Conservation (phyloP, 805 yeast genomes). For the Candida odintsovae region DNA sequence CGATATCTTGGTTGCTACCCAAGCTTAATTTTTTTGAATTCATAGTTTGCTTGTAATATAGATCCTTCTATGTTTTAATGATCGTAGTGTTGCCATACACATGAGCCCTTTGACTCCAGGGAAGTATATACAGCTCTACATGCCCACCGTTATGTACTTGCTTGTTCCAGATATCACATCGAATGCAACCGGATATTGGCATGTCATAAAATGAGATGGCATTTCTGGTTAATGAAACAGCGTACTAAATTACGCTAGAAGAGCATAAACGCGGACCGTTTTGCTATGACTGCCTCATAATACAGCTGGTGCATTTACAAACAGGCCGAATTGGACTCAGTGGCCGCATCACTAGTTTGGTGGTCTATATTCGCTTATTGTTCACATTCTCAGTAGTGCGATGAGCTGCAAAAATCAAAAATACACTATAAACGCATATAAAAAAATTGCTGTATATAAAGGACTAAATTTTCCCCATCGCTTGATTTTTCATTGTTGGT, state of each 20-base stretch:
- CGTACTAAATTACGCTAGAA: no score
- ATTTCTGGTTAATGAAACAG: no score
- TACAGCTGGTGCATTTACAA: no score
- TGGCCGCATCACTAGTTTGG: neutral
- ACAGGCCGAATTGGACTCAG: neutral
- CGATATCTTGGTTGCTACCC: slow-evolving; percentile 75
- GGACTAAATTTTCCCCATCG: neutral
- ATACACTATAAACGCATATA: neutral
- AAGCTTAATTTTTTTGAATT: slow-evolving; percentile 12
- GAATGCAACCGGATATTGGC: no score
- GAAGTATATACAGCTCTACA: no score
- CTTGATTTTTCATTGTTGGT: neutral
- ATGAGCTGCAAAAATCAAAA: neutral
- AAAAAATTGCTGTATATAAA: neutral
- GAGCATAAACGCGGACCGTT: no score
- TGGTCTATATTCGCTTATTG: neutral
- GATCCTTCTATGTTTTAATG: neutral
- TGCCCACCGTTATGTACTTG: no score
- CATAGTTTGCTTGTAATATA: neutral
- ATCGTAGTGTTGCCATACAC: no score
- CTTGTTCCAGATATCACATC: no score
- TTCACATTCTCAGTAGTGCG: neutral
- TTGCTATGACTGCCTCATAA: no score
- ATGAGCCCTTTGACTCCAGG: no score
- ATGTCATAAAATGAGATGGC: no score